Evolutionary conservation across 306 rosid genomes (phyloP).

Genomic region (Castanea mollissima): DNA sequence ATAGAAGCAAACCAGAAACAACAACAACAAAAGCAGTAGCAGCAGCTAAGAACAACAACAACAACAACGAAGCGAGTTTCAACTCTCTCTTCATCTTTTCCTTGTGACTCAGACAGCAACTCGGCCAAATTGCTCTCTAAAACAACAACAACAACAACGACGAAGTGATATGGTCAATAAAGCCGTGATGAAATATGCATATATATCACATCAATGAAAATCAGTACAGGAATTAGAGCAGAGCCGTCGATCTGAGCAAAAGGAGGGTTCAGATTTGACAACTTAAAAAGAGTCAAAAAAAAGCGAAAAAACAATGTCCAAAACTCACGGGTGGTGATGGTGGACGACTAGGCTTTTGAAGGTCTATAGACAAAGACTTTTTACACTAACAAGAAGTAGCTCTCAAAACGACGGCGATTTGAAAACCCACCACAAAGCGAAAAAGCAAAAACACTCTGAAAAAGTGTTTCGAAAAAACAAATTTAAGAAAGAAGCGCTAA

Average conservation of each 20-base stretch:
- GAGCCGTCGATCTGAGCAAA: slow-evolving; percentile 50
- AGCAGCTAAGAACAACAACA: too few species aligned
- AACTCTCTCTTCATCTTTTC: too few species aligned
- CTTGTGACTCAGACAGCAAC: too few species aligned
- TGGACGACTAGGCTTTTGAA: too few species aligned
- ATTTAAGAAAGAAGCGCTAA: not conserved
- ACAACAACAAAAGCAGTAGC: too few species aligned
- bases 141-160: too few species aligned
- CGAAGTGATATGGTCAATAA: too few species aligned
- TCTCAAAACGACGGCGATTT: slow-evolving; percentile 16
- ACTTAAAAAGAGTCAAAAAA: not conserved
- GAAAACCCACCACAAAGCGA: slow-evolving; percentile 1
- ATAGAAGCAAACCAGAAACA: too few species aligned
- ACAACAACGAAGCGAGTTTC: too few species aligned
- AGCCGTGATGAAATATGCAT: not conserved
- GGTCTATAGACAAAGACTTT: not conserved
- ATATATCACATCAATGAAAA: slow-evolving; percentile 25
- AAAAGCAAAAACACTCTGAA: not conserved
- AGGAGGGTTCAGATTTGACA: slow-evolving; percentile 28
- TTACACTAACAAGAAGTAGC: slow-evolving; percentile 13
- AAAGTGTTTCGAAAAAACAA: not conserved
- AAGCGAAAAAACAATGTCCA: not conserved
- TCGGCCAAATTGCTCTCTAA: too few species aligned
- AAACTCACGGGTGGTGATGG: not conserved
- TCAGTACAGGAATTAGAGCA: not conserved